Percentiles rank a stretch among this genome's conserved stretches.
Evolutionary conservation across 1,284 basidiomycete species (phyloP).

Genomic region (Heterobasidion annosum): DNA sequence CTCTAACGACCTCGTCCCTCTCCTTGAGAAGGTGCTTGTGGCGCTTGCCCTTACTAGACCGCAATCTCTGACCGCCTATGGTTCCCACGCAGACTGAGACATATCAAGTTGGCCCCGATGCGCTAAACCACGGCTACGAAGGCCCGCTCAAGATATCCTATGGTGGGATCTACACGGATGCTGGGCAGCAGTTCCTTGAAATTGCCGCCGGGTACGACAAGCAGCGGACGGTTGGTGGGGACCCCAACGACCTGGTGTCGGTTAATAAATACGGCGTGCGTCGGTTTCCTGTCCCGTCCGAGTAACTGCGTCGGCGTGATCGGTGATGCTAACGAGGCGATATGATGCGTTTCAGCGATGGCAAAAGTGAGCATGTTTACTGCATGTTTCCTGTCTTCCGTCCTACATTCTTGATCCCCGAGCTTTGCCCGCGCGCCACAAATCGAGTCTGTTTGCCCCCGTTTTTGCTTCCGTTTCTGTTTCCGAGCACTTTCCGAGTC

Average conservation of each 20-base stretch:
- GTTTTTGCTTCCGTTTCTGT: no score
- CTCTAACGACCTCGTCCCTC: slow-evolving; percentile 36
- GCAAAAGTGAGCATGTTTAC: slow-evolving; percentile 20
- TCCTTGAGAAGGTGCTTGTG: slow-evolving; percentile 40
- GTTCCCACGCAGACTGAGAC: slow-evolving; percentile 34
- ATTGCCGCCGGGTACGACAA: slow-evolving; percentile 37
- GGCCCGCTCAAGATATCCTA: slow-evolving; percentile 47
- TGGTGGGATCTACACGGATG: slow-evolving; percentile 23
- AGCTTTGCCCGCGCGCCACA: background rate
- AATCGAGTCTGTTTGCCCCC: background rate
- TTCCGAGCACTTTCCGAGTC: no score
- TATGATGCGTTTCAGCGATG: slow-evolving; percentile 21
- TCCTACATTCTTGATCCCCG: no score
- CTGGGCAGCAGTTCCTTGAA: slow-evolving; percentile 37
- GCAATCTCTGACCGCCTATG: background rate
- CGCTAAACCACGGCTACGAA: slow-evolving; percentile 35
- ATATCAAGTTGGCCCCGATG: slow-evolving; percentile 26
- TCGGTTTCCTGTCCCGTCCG: slow-evolving; percentile 2
- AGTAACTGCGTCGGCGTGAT: background rate
- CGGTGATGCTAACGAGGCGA: no score
- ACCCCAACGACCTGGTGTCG: slow-evolving; percentile 32
- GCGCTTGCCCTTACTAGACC: background rate
- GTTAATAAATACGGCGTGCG: slow-evolving; percentile 37
- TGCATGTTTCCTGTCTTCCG: background rate
- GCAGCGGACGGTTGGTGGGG: slow-evolving; percentile 26